Evolutionary conservation across 2,329 filamentous ascomycete genomes (phyloP), one percentile per base, ranked within the genome.

Genomic region (Didymella exigua): DNA sequence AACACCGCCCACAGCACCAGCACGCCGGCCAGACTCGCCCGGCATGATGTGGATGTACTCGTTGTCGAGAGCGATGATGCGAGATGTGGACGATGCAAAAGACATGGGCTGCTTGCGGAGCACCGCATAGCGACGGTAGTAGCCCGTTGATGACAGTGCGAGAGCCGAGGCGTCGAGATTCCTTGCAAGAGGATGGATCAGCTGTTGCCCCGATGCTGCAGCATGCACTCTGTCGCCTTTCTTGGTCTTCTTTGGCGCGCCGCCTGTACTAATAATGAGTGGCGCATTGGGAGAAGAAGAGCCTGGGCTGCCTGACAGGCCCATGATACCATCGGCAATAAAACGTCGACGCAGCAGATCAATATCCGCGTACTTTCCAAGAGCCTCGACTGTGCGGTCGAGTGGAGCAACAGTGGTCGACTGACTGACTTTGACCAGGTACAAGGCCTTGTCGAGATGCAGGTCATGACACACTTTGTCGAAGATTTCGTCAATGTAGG

Each of bases 41-140:
- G 90, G 89, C 83, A 91, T 88, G 65, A 96, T 91, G 74, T 93
- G 90, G 58, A 96, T 86, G 72, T 93, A 95, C 72, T 96, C 91
- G 56, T 89, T 89, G 65, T 93, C 90, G 61, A 96, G 90, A 41
- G 89, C 86, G 36, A 95, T 79, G 9, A 91, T 84, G 54, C 89
- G 85, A 65, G 92, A 89, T 56, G 90, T 89, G 67, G 89, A 84
- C 4, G 86, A 87, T 36, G 90, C 87, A 65, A 95, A 89, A 21
- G 89, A 86, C 83, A 95, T 91, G 8, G 89, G 87, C 74, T 93
- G 89, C 75, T 92, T 91, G 60, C 90, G 86, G 79, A 89, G 89
- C 14, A 96, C 90, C 11, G 85, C 86, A 75, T 91, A 95, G 64
- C 88, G 89, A 68, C 90, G 88, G 77, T 90, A 89, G 51, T 69